A percentile compares a stretch with the other conserved stretches of the same genome.
Conservation (phyloP, 2,329 filamentous ascomycete species). For the Cylindrodendrum hubeiense region DNA sequence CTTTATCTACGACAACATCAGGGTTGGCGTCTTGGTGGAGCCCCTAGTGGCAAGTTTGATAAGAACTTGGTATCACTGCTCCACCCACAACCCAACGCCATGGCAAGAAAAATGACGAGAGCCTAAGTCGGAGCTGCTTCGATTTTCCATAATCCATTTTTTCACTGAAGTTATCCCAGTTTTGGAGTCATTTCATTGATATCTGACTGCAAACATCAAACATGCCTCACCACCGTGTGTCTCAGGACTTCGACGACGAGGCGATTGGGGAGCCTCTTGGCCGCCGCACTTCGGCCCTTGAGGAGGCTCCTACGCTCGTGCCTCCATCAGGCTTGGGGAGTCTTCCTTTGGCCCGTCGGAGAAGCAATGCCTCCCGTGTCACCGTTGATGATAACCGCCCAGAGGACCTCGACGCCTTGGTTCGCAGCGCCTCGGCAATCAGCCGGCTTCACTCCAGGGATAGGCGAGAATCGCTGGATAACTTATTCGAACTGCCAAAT, state of each 20-base stretch:
- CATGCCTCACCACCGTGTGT: background rate
- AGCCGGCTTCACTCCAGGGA: conserved; percentile 12
- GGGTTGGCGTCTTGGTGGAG: background rate
- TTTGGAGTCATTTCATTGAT: too few relatives aligned
- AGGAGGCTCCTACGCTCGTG: conserved; percentile 16
- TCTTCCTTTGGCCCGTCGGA: conserved; percentile 11
- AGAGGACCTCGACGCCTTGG: conserved; percentile 11
- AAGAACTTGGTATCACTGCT: background rate
- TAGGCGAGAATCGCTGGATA: conserved; percentile 12
- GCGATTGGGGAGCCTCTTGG: conserved; percentile 12
- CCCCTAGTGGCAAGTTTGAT: background rate
- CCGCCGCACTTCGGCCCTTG: conserved; percentile 13
- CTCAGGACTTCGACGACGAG: background rate
- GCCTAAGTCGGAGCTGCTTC: background rate
- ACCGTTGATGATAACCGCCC: conserved; percentile 9
- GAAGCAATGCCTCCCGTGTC: conserved; percentile 15
- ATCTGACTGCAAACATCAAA: too few relatives aligned
- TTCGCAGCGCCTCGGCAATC: conserved; percentile 17
- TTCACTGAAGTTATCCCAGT: too few relatives aligned
- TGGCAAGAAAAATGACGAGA: background rate
- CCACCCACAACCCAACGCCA: background rate
- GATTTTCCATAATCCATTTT: too few relatives aligned
- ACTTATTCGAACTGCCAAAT: conserved; percentile 14
- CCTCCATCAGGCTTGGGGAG: conserved; percentile 10
- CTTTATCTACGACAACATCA: background rate